These are phyloP conservation scores for Neurospora sp. DNA, from an alignment of 495 filamentous ascomycete species.

Conservation along the genomic window DNA sequence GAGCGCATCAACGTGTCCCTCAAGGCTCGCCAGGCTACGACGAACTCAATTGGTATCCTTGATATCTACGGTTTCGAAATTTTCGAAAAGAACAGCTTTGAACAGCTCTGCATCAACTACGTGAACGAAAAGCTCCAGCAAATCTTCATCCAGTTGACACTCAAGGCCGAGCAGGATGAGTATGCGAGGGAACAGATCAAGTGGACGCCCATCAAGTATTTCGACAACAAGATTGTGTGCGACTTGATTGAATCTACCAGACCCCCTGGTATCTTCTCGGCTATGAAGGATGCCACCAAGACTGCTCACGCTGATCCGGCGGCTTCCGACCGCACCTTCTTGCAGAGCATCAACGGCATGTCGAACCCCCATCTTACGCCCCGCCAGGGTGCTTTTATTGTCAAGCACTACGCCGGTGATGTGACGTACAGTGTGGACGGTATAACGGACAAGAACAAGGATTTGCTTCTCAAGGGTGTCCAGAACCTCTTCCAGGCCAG, in stretches of 20 bases:
- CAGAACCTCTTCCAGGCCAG: conserved; percentile 79
- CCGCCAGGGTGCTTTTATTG: conserved; percentile 90
- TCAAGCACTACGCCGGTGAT: conserved; percentile 99
- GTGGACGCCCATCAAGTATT: conserved; percentile 99
- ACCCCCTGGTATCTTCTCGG: conserved; percentile 90
- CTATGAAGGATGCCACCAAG: conserved; percentile 93
- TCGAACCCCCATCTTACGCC: conserved; percentile 85
- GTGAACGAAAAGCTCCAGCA: conserved; percentile 99
- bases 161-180: conserved; percentile 97
- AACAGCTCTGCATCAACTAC: conserved; percentile 99
- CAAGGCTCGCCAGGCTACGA: conserved; percentile 60
- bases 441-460: conserved; percentile 99
- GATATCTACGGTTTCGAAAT: conserved; percentile 99
- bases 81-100: conserved; percentile 98
- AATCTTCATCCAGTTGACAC: conserved; percentile 96
- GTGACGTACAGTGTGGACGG: conserved; percentile 91
- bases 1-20: conserved; percentile 84
- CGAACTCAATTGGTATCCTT: conserved; percentile 89
- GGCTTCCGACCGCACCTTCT: conserved; percentile 92
- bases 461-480: conserved; percentile 89
- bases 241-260: conserved; percentile 90
- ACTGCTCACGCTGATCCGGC: conserved; percentile 91
- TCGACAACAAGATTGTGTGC: conserved; percentile 99
- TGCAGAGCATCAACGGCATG: conserved; percentile 81
- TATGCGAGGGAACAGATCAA: conserved; percentile 93